Percentiles rank a stretch among this genome's conserved stretches.
Evolutionary conservation across 345 rosid genomes (phyloP).

Genomic region (Reutealis trisperma): DNA sequence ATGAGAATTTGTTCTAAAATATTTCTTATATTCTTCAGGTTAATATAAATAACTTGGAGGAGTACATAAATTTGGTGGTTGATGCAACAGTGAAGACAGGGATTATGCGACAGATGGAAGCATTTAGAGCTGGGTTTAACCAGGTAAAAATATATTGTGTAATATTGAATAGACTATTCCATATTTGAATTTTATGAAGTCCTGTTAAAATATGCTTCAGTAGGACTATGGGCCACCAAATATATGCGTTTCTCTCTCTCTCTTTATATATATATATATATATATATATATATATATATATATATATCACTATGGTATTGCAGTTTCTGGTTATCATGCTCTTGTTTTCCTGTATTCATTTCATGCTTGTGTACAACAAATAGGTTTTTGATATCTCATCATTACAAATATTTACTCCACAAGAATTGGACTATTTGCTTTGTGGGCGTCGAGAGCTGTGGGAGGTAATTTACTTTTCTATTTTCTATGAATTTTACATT

Average conservation of each 20-base stretch:
- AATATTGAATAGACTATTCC: background rate
- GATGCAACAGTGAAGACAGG: slow-evolving; percentile 93
- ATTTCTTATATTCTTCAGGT: slow-evolving; percentile 50
- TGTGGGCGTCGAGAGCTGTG: slow-evolving; percentile 98
- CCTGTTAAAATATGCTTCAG: background rate
- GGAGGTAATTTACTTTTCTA: slow-evolving; percentile 57
- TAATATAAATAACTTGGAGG: slow-evolving; percentile 76
- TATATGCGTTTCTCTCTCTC: background rate
- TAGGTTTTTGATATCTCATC: slow-evolving; percentile 95
- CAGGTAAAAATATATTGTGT: slow-evolving; percentile 53
- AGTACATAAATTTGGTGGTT: slow-evolving; percentile 77
- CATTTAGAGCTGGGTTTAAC: slow-evolving; percentile 92
- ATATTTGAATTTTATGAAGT: background rate
- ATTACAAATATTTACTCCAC: slow-evolving; percentile 87
- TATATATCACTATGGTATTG: background rate
- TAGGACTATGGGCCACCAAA: no score
- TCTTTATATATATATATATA: background rate
- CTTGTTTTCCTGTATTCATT: background rate
- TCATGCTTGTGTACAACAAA: slow-evolving; percentile 4
- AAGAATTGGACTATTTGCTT: slow-evolving; percentile 85
- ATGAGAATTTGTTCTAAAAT: background rate
- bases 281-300: background rate
- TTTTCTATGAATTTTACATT: slow-evolving; percentile 1
- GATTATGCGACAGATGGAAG: slow-evolving; percentile 77
- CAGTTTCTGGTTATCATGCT: background rate